Percentiles rank a stretch among this genome's conserved stretches.
phyloP scores from a whole-genome alignment of 1,284 basidiomycete species.

The Abortiporus biennis region DNA sequence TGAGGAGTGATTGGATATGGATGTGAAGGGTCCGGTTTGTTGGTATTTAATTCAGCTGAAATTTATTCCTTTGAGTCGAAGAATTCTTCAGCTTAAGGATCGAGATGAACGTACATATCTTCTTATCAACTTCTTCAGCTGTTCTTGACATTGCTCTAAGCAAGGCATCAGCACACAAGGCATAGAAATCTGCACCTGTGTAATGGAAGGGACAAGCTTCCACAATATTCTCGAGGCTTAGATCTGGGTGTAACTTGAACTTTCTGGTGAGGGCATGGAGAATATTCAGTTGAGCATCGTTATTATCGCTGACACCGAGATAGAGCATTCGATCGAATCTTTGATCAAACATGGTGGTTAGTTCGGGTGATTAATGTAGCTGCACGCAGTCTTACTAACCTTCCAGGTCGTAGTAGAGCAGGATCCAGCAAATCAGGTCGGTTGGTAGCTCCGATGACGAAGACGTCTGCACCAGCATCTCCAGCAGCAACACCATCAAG shows the following conservation, averaged over 20 bases:
- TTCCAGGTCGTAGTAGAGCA: slow-evolving; percentile 87
- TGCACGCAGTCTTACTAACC: slow-evolving; percentile 35
- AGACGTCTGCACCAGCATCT: slow-evolving; percentile 64
- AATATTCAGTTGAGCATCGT: slow-evolving; percentile 85
- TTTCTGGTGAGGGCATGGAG: slow-evolving; percentile 89
- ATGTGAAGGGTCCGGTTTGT: slow-evolving; percentile 35
- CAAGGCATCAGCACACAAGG: slow-evolving; percentile 94
- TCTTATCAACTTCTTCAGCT: slow-evolving; percentile 73
- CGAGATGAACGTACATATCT: slow-evolving; percentile 44
- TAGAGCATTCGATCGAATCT: slow-evolving; percentile 99
- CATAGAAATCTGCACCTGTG: slow-evolving; percentile 98
- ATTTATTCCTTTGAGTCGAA: slow-evolving; percentile 6
- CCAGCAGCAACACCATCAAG: slow-evolving; percentile 86
- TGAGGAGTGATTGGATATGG: slow-evolving; percentile 82
- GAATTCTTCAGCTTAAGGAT: slow-evolving; percentile 1
- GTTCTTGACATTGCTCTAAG: slow-evolving; percentile 92
- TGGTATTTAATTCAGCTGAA: slow-evolving; percentile 46
- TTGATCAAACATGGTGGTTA: no score
- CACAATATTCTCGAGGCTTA: slow-evolving; percentile 67
- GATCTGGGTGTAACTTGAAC: slow-evolving; percentile 74
- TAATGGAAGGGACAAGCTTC: slow-evolving; percentile 87
- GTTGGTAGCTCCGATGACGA: slow-evolving; percentile 98
- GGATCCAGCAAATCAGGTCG: slow-evolving; percentile 93
- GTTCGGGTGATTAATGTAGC: slow-evolving; percentile 3
- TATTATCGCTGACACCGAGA: slow-evolving; percentile 86